Evolutionary conservation across 2,329 filamentous ascomycete species (phyloP).

Genomic region (Microascus cirrosus): DNA sequence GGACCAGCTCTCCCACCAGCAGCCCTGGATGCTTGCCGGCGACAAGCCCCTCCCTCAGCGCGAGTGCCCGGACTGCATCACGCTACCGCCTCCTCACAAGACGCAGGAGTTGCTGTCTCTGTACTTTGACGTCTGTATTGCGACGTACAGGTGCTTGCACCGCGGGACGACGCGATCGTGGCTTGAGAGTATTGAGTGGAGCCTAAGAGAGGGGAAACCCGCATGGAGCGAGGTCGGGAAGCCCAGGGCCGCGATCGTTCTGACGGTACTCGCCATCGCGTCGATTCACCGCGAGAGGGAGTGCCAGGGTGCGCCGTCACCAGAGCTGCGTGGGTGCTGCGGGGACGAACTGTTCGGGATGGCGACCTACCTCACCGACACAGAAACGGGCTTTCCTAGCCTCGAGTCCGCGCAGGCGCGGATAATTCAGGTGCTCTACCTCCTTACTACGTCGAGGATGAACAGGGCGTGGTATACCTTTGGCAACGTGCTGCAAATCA

Average conservation of each 20-base stretch:
- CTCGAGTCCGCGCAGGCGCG: slow-evolving; percentile 47
- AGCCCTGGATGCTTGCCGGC: slow-evolving; percentile 34
- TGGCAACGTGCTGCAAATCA: slow-evolving; percentile 42
- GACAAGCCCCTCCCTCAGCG: slow-evolving; percentile 31
- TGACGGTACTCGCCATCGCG: slow-evolving; percentile 35
- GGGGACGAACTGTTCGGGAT: slow-evolving; percentile 28
- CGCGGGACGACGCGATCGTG: slow-evolving; percentile 38
- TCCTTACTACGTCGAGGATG: slow-evolving; percentile 45
- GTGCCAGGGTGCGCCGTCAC: slow-evolving; percentile 10
- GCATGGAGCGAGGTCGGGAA: slow-evolving; percentile 26
- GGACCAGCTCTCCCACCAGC: slow-evolving; percentile 12
- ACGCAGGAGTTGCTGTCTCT: slow-evolving; percentile 26
- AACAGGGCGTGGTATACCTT: slow-evolving; percentile 52
- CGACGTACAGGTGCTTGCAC: slow-evolving; percentile 48
- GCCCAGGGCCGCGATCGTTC: slow-evolving; percentile 32
- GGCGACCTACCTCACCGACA: slow-evolving; percentile 26
- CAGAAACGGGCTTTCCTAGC: slow-evolving; percentile 39
- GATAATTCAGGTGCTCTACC: slow-evolving; percentile 45
- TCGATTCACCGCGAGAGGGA: slow-evolving; percentile 29
- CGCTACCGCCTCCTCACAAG: slow-evolving; percentile 24
- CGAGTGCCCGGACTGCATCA: slow-evolving; percentile 11
- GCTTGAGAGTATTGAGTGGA: slow-evolving; percentile 27
- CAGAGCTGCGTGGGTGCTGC: neutral
- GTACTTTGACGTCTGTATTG: slow-evolving; percentile 50
- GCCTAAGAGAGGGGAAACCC: slow-evolving; percentile 20